Percentiles rank a stretch among this genome's conserved stretches.
Conservation (phyloP, 2,329 filamentous ascomycete species). For the Coccinonectria pachysandricola region DNA sequence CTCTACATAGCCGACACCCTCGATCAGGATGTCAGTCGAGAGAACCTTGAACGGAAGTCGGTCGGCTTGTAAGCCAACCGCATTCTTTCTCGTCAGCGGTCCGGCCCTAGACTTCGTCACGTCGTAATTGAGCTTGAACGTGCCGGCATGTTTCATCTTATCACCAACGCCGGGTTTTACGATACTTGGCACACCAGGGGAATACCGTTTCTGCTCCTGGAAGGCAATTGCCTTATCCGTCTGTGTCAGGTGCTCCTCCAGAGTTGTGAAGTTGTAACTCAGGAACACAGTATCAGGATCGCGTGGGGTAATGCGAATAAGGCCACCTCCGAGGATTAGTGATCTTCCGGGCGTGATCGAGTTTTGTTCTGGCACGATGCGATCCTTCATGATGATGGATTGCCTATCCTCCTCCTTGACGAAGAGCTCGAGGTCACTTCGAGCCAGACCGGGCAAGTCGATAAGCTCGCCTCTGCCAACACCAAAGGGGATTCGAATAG, state of each 20-base stretch:
- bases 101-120: slow-evolving; percentile 73
- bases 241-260: slow-evolving; percentile 64
- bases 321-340: slow-evolving; percentile 65
- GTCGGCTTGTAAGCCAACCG: slow-evolving; percentile 53
- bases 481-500: slow-evolving; percentile 86
- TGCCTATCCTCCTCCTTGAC: slow-evolving; percentile 56
- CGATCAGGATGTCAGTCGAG: slow-evolving; percentile 75
- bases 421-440: slow-evolving; percentile 61
- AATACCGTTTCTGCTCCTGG: slow-evolving; percentile 51
- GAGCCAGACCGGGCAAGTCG: slow-evolving; percentile 77
- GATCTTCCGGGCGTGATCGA: slow-evolving; percentile 68
- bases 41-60: slow-evolving; percentile 70
- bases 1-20: slow-evolving; percentile 91
- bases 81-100: slow-evolving; percentile 54
- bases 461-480: slow-evolving; percentile 81
- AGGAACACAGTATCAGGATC: slow-evolving; percentile 54
- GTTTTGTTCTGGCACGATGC: slow-evolving; percentile 62
- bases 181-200: slow-evolving; percentile 52
- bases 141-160: slow-evolving; percentile 59
- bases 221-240: slow-evolving; percentile 71
- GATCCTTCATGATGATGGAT: slow-evolving; percentile 67
- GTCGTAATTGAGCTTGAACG: slow-evolving; percentile 66
- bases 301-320: slow-evolving; percentile 77
- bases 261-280: slow-evolving; percentile 76
- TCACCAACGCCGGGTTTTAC: slow-evolving; percentile 45